Percentiles rank a stretch among this genome's conserved stretches.
Evolutionary conservation across 768 basidiomycete genomes (phyloP).

Genomic region (Pholiota microspora): DNA sequence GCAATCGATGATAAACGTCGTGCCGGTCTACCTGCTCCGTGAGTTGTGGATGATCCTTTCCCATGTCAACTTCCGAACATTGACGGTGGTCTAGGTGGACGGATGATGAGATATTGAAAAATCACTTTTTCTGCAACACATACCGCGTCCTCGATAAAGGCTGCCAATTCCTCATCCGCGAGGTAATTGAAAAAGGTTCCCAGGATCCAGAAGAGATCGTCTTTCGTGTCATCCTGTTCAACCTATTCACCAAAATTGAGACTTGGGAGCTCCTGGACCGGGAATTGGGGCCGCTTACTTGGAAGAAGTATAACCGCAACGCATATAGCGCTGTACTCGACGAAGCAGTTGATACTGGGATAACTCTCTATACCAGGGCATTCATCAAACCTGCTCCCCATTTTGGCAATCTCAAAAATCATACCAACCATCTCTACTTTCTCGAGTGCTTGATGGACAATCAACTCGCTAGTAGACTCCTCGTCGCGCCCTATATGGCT

Average conservation of each 20-base stretch:
- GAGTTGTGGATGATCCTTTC: conserved; percentile 23
- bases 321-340: conserved; percentile 54
- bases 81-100: conserved; percentile 55
- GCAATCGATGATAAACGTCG: conserved; percentile 55
- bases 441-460: conserved; percentile 59
- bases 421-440: conserved; percentile 63
- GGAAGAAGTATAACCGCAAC: conserved; percentile 52
- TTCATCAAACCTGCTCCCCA: conserved; percentile 72
- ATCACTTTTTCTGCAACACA: conserved; percentile 68
- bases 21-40: conserved; percentile 50
- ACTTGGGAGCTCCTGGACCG: conserved; percentile 65
- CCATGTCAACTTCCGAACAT: background rate
- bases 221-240: conserved; percentile 73
- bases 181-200: conserved; percentile 70
- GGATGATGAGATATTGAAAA: conserved; percentile 51
- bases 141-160: conserved; percentile 72
- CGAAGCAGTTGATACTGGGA: conserved; percentile 32
- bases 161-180: conserved; percentile 63
- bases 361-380: conserved; percentile 62
- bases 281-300: conserved; percentile 58
- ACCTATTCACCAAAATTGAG: conserved; percentile 65
- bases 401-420: conserved; percentile 43
- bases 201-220: conserved; percentile 59
- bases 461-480: conserved; percentile 47
- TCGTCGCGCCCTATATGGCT: conserved; percentile 49